Base-by-base conservation (phyloP, 306 rosid genomes). In the Mimosa pudica region DNA sequence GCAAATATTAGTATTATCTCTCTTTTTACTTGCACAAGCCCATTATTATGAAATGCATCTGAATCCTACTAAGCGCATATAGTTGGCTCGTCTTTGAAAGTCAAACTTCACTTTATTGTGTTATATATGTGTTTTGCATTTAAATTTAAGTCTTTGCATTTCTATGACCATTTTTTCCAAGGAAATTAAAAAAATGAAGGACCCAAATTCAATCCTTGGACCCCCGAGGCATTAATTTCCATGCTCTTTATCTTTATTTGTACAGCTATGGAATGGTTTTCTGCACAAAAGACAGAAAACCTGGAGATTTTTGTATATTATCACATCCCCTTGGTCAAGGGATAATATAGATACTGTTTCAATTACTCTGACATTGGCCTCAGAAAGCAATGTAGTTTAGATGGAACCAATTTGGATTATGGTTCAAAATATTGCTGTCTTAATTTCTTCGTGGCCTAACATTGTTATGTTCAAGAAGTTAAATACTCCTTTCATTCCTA, bases 271-370 rank as follows among this genome's bases (percentile, higher is more conserved):
- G 84, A 76, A 63, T 3, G 83, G 76, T 74, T 66, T 73, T 70
- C 78, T 81, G 81, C 76, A 64, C 14, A 70, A 72, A 4, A 84
- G 89, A 18, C 82, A 90, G 9, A 60, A 85, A 89, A 77, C 89
- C 93, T 89, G 91, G 86, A 92, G 79, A 87, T 77, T 89, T 64
- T 87, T 86, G 90, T 89, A 75, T 79, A 73, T 60, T 82, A 73
- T 82, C 81, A 87, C 86, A 76, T 61, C 85, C 70, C 84, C 79
- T 84, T 77, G 30, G 30, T 81, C 72, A 74, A 63, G 83, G 82
- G 82, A 24, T 24, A 24, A 24, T 24, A 24, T 24, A 24, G 1
- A 24, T 24, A 24, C 30, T 68, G 85, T 82, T 85, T 78, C 86
- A 68, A 68, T 83, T 77, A 74, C 81, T 35, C 77, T 79, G 68